These are phyloP conservation scores for Mallotus nudiflorus DNA, from an alignment of 345 rosid species.

Conservation along the genomic window DNA sequence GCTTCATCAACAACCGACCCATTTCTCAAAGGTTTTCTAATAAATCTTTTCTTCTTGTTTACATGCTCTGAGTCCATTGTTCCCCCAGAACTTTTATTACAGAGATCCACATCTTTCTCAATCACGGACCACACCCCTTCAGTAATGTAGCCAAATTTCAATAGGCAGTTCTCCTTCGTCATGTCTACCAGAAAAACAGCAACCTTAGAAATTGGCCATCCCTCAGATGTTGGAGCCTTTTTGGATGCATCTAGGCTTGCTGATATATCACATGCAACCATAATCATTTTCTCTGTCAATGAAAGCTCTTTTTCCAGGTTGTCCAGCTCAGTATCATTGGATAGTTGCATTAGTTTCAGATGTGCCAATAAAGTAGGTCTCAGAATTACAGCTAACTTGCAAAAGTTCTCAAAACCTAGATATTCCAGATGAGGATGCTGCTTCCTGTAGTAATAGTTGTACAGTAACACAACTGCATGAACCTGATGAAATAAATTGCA, in stretches of 20 bases:
- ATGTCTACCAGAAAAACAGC: constrained; percentile 62
- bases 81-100: constrained; percentile 25
- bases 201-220: constrained; percentile 60
- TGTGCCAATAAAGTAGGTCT: constrained; percentile 52
- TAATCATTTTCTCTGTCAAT: constrained; percentile 50
- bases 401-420: constrained; percentile 56
- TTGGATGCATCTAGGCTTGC: constrained; percentile 47
- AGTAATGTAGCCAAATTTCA: constrained; percentile 49
- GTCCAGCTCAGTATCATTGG: constrained; percentile 31
- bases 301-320: constrained; percentile 50
- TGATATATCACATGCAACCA: constrained; percentile 70
- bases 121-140: constrained; percentile 75
- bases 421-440: constrained; percentile 47
- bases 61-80: constrained; percentile 16
- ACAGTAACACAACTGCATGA: constrained; percentile 67
- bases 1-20: constrained; percentile 37
- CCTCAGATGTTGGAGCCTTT: constrained; percentile 40
- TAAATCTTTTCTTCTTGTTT: constrained; percentile 38
- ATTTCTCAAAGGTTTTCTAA: constrained; percentile 27
- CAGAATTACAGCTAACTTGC: constrained; percentile 55
- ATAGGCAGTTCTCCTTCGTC: constrained; percentile 47
- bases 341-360: constrained; percentile 44
- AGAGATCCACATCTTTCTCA: constrained; percentile 50
- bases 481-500: constrained; percentile 44
- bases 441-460: constrained; percentile 71